phyloP scores from a whole-genome alignment of 148 eudicot genomes.

The Rhododendron molle region DNA sequence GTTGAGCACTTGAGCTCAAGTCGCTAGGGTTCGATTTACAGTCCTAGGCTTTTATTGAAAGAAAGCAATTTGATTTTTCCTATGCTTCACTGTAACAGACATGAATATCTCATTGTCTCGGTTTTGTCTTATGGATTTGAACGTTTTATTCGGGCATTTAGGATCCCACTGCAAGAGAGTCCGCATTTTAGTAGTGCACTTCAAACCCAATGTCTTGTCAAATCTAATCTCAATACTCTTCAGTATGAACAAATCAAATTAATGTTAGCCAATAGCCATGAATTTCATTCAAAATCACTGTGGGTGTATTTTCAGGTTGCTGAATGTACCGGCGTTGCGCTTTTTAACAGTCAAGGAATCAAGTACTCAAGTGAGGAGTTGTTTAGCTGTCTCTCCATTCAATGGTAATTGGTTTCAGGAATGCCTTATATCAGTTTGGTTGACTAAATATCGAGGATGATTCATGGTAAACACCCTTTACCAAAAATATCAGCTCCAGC shows the following conservation, averaged over 20 bases:
- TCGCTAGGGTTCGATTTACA: not conserved
- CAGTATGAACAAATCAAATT: not conserved
- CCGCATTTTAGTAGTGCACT: slow-evolving; percentile 38
- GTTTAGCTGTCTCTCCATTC: slow-evolving; percentile 54
- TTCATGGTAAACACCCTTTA: slow-evolving; percentile 32
- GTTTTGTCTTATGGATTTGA: slow-evolving; percentile 35
- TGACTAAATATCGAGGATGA: not conserved
- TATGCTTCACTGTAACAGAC: slow-evolving; percentile 26
- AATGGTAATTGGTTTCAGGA: slow-evolving; percentile 24
- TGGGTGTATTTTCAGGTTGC: slow-evolving; percentile 34
- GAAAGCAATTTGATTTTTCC: not conserved
- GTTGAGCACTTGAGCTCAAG: not conserved
- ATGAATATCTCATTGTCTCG: slow-evolving; percentile 57
- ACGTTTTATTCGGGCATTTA: slow-evolving; percentile 38
- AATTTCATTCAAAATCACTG: not conserved
- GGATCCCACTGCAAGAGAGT: slow-evolving; percentile 47
- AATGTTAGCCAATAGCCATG: not conserved
- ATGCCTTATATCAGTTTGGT: not conserved
- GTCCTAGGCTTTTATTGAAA: not conserved
- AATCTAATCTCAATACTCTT: not conserved
- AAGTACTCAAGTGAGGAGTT: slow-evolving; percentile 51
- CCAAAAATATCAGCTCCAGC: slow-evolving; percentile 50
- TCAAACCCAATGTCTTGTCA: not conserved
- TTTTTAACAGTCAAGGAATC: slow-evolving; percentile 51
- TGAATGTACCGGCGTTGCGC: slow-evolving; percentile 45